Evolutionary conservation across 108 stramenopile species (phyloP).

Genomic region (Pseudonitzschia multiseries): DNA sequence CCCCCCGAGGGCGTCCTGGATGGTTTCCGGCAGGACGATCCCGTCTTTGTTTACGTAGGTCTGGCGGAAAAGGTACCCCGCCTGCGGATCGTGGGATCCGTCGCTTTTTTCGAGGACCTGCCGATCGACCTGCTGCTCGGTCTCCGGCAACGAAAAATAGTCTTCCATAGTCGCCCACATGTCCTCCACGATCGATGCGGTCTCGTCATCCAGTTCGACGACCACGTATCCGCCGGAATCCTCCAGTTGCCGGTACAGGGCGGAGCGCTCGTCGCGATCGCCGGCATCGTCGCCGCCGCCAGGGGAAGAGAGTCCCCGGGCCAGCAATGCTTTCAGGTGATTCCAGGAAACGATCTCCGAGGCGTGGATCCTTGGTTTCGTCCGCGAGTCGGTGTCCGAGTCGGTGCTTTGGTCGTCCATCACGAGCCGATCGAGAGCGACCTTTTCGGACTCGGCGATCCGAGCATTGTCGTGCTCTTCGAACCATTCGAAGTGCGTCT

Average conservation of each 20-base stretch:
- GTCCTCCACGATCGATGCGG: conserved; percentile 6
- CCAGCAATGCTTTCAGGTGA: neutral
- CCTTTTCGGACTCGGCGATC: conserved; percentile 12
- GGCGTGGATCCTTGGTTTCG: neutral
- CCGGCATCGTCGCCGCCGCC: neutral
- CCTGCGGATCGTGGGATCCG: conserved; percentile 8
- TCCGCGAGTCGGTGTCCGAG: neutral
- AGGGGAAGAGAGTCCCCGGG: neutral
- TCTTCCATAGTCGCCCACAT: conserved; percentile 24
- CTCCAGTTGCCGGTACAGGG: conserved; percentile 1
- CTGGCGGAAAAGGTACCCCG: conserved; percentile 26
- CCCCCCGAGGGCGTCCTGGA: conserved; percentile 14
- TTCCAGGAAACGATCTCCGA: conserved; percentile 19
- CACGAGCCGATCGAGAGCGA: neutral
- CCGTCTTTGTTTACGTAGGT: conserved; percentile 15
- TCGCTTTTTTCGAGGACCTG: conserved; percentile 18
- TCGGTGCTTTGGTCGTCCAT: neutral
- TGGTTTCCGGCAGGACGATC: conserved; percentile 15
- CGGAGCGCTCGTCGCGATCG: neutral
- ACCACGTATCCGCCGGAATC: conserved; percentile 19
- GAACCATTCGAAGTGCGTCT: conserved; percentile 18
- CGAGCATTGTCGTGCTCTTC: conserved; percentile 16
- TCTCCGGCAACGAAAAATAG: conserved; percentile 4
- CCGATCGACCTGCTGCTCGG: neutral
- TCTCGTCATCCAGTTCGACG: conserved; percentile 13